Conservation (phyloP, 129 eudicot species). For the Dittrichia graveolens region DNA sequence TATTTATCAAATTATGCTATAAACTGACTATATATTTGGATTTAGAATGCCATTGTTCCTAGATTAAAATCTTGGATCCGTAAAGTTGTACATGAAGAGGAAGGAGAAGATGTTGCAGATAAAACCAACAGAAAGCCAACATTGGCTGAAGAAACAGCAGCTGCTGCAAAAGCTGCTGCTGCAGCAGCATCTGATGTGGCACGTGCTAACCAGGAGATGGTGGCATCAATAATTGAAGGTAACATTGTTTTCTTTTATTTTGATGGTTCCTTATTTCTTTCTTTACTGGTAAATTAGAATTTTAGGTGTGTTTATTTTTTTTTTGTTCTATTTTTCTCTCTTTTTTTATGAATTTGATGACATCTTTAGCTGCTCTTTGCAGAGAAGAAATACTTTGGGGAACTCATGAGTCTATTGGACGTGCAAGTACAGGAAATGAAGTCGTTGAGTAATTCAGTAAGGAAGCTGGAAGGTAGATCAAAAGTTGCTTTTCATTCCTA, state of each 20-base stretch:
- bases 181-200: constrained; percentile 95
- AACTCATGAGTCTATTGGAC: constrained; percentile 63
- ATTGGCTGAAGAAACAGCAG: constrained; percentile 84
- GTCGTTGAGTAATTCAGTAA: constrained; percentile 69
- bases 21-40: constrained; percentile 8
- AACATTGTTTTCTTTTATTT: constrained; percentile 7
- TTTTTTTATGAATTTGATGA: neutral
- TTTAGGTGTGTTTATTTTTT: too few species aligned
- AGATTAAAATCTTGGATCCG: constrained; percentile 93
- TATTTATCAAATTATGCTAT: neutral
- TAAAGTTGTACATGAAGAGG: constrained; percentile 72
- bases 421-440: constrained; percentile 86
- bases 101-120: constrained; percentile 47
- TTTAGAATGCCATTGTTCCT: constrained; percentile 72
- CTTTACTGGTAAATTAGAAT: neutral
- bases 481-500: constrained; percentile 23
- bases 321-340: too few species aligned
- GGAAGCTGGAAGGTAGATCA: constrained; percentile 67
- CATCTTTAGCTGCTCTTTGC: constrained; percentile 21
- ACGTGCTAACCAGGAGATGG: constrained; percentile 80
- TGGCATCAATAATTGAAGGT: constrained; percentile 80
- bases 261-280: neutral
- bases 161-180: constrained; percentile 92
- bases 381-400: constrained; percentile 84
- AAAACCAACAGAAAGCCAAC: constrained; percentile 53